Base-by-base conservation (phyloP, 306 rosid species). In the Alnus rubra region DNA sequence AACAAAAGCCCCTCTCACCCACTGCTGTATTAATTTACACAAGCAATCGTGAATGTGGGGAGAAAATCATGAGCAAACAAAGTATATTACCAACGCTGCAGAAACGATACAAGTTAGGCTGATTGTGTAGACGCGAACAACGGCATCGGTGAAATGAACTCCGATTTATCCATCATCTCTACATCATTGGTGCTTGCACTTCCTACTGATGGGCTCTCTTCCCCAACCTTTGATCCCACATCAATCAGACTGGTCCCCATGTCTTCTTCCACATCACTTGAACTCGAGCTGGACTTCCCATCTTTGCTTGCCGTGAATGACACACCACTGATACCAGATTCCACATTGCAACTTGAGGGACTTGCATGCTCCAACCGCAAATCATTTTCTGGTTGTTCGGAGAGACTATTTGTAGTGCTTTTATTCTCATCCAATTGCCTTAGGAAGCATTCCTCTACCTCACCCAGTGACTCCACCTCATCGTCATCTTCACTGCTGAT, bases 371-470 rank as follows among this genome's bases (percentile, higher is more conserved):
- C 82, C 42, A 79, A 79, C 18, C 47, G 84, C 74, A 81, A 59
- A 81, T 76, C 77, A 2, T 78, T 80, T 35, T 49, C 79, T 54
- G 79, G 60, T 81, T 85, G 77, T 82, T 84, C 88, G 7, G 83
- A 73, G 28, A 75, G 81, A 52, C 72, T 88, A 50, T 80, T 77
- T 69, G 67, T 64, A 19, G 68, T n/a, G n/a, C 14, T 53, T 37
- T 70, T 90, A 53, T 74, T 85, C 69, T 81, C 86, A 28, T 79
- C 81, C 82, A 92, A 75, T 50, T 87, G 88, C 75, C 89, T 88
- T 82, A 89, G 71, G 71, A 92, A 94, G 88, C 89, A 81, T 53
- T 90, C 91, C 80, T 91, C 95, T 67, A 86, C 83, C 79, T 89
- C 95, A 18, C 92, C 58, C 37, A 86, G 70, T 42, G 86, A 75